Base-by-base conservation (phyloP, 345 rosid species). In the Camelina laxa region DNA sequence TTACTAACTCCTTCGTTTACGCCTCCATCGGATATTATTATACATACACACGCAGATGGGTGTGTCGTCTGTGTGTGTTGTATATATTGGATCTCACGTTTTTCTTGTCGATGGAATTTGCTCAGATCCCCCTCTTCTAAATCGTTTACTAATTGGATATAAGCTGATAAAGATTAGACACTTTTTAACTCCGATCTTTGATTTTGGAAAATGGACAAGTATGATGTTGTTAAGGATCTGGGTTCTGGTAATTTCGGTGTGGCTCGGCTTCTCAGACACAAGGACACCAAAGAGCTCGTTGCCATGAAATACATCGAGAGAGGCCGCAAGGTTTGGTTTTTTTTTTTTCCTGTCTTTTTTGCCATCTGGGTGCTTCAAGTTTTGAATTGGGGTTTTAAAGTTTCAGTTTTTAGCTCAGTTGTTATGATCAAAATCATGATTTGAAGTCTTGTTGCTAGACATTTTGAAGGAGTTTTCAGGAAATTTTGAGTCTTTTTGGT, bases 301-400 rank as follows among this genome's bases (percentile, higher is more conserved):
- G 96, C 98, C 66, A 87, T 92, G 91, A 92, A 92, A 81, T 92
- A 87, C 83, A 92, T 90, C 72, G 95, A 93, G 77, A 82, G 98
- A 65, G 98, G 98, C 50, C 86, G 69, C 69, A 92, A 85, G 97
- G 98, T 92, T 76, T 50, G 41, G 7, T 36, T 39, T 56, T 31
- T 65, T 74, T 33, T 31, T 22, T 2, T 2, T 22, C 2, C 24
- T 55, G 13, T 10, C 6, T 16, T 21, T 21, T 59, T 60, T 33
- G 2, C 20, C 22, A 12, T 47, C 55, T 30, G 54, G 16, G 69
- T 70, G 9, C 27, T 53, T 74, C 4, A 1, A 5, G 58, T 21
- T 57, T 42, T 51, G 7, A 17, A 1, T 27, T 22, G 41, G 51
- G 69, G 35, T 76, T 56, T 56, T 9, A 36, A 36, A n/a, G 31